phyloP scores from a whole-genome alignment of 106 monocot genomes.

The Agapanthus africanus region DNA sequence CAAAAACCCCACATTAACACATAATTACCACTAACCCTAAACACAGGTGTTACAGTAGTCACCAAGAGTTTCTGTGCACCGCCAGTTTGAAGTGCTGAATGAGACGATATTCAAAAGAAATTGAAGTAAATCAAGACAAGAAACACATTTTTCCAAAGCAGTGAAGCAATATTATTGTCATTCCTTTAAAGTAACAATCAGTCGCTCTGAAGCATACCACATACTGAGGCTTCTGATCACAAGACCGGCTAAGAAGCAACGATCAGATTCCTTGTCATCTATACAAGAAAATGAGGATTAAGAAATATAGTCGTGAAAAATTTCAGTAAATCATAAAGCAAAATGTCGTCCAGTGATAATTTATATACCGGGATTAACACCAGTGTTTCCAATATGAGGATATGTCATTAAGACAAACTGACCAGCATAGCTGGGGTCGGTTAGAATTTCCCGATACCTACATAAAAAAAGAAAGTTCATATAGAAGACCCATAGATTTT shows the following conservation, averaged over 20 bases:
- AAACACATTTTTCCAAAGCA: too few species aligned
- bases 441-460: slow-evolving; percentile 96
- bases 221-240: slow-evolving; percentile 83
- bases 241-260: slow-evolving; percentile 84
- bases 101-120: too few species aligned
- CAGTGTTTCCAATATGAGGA: slow-evolving; percentile 98
- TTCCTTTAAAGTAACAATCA: background rate
- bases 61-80: slow-evolving; percentile 71
- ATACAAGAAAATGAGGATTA: slow-evolving; percentile 1
- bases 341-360: background rate
- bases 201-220: slow-evolving; percentile 37
- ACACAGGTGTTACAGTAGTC: too few species aligned
- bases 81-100: slow-evolving; percentile 90
- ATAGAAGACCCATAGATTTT: background rate
- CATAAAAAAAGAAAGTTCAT: slow-evolving; percentile 3
- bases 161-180: too few species aligned
- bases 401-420: slow-evolving; percentile 99
- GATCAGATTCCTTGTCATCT: slow-evolving; percentile 92
- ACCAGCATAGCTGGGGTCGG: slow-evolving; percentile 95
- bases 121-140: too few species aligned
- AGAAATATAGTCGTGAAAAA: background rate
- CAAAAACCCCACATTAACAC: too few species aligned
- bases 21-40: too few species aligned
- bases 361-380: slow-evolving; percentile 73
- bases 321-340: background rate